Evolutionary conservation across 257 asterid genomes (phyloP).

Genomic region (Solanum tarijense): DNA sequence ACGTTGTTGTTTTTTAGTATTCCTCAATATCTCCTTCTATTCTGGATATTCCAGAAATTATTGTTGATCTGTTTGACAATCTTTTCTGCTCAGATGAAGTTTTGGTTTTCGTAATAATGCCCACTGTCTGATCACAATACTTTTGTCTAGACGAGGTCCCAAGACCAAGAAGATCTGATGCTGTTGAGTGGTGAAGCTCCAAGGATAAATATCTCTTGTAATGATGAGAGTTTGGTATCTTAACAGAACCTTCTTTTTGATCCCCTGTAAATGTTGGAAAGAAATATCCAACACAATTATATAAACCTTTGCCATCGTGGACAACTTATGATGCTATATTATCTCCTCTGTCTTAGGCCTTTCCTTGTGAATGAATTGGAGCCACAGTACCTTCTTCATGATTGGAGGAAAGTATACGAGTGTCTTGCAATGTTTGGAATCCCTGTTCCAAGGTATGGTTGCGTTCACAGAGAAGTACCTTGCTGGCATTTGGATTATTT

Average conservation of each 20-base stretch:
- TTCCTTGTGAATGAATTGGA: conserved; percentile 89
- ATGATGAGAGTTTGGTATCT: not conserved
- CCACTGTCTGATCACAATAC: not conserved
- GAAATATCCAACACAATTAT: not conserved
- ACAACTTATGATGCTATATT: conserved; percentile 2
- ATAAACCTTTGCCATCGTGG: not conserved
- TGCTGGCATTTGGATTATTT: conserved; percentile 75
- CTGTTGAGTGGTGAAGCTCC: not conserved
- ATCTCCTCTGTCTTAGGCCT: conserved; percentile 43
- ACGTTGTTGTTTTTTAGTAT: not conserved
- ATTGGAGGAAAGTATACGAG: conserved; percentile 78
- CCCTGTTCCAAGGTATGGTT: conserved; percentile 80
- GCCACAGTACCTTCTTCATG: conserved; percentile 79
- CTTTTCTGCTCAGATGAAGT: not conserved
- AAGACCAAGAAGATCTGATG: not conserved
- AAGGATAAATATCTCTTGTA: not conserved
- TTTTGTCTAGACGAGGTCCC: not conserved
- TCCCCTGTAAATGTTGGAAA: not conserved
- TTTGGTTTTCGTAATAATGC: not conserved
- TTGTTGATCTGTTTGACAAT: not conserved
- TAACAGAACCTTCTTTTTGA: not conserved
- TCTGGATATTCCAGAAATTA: not conserved
- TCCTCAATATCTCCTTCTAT: not conserved
- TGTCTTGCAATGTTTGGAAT: conserved; percentile 72
- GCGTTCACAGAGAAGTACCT: conserved; percentile 63